Base-by-base conservation (phyloP, 108 stramenopile genomes). In the Discostella pseudostelligera region DNA sequence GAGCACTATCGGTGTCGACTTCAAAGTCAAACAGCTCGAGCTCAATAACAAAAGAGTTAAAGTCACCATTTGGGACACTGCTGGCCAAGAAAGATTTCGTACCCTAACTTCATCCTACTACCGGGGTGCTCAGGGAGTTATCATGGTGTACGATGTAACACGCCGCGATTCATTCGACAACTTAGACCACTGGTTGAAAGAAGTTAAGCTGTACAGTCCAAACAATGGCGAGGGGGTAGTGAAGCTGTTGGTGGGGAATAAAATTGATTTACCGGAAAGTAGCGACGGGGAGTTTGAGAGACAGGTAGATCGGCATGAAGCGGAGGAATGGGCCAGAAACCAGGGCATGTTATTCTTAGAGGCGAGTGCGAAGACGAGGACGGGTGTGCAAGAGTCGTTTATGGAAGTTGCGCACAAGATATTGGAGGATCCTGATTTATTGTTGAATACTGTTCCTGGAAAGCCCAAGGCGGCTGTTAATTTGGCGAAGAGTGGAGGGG, bases 31-130 rank as follows among this genome's bases (percentile, higher is more conserved):
- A 58, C 89, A 94, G 35, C 59, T 93, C 16, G 87, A 93, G 56
- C 72, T 93, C 54, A 76, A 75, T 57, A 87, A 84, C 49, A 98
- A 91, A 77, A 84, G 92, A 22, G 87, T 98, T 67, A 97, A 97
- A 76, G 72, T 97, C 20, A 96, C 96, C 21, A 89, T 98, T 32
- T 98, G 97, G 96, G 97, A 97, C 72, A 98, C 96, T 0, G 98
- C 97, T 13, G 99, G 99, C 14, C 98, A 99, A 74, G 99, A 99
- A 66, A 86, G 99, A 10, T 99, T 99, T 64, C 93, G 99, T 10
- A 99, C 99, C 17, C 67, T 99, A 39, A 99, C 99, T 8, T 92
- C 89, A 25, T 86, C 88, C 14, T 99, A 98, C 69, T 99, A 99
- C 74, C 87, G 98, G 13, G 99, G 99, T 11, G 99, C 99, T 1